phyloP scores from a whole-genome alignment of 495 filamentous ascomycete species.

The Aspergillus panamensis region DNA sequence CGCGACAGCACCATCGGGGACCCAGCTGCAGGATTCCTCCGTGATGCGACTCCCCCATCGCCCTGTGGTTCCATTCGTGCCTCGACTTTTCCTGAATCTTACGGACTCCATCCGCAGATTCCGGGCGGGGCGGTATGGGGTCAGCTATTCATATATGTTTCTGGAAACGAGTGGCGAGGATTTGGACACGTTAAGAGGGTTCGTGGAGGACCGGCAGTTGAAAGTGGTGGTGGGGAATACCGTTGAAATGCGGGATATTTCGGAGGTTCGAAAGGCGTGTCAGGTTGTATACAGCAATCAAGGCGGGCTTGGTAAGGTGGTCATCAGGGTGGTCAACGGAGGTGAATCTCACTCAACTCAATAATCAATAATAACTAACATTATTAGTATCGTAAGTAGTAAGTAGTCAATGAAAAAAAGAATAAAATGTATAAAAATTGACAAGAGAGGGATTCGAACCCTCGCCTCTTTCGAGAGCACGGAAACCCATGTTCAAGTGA shows the following conservation, averaged over 20 bases:
- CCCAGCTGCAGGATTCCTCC: conserved; percentile 25
- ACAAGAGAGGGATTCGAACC: not conserved
- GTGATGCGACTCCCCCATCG: conserved; percentile 31
- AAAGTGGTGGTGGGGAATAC: conserved; percentile 40
- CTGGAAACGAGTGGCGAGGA: conserved; percentile 36
- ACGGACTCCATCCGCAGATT: conserved; percentile 19
- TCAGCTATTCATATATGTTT: conserved; percentile 39
- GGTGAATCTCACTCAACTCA: too few relatives aligned
- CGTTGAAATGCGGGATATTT: conserved; percentile 42
- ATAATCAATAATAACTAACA: too few relatives aligned
- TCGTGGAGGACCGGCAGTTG: conserved; percentile 44
- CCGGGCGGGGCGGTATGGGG: conserved; percentile 35
- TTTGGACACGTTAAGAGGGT: conserved; percentile 39
- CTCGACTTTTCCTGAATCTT: conserved; percentile 28
- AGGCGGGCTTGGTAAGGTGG: conserved; percentile 55
- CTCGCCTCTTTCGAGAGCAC: not conserved
- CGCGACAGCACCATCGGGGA: conserved; percentile 10
- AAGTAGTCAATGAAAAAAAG: too few relatives aligned
- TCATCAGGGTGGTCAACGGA: conserved; percentile 35
- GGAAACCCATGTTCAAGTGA: too few relatives aligned
- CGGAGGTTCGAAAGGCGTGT: conserved; percentile 42
- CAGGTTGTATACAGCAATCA: conserved; percentile 46
- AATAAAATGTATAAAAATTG: too few relatives aligned
- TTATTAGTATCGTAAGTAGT: too few relatives aligned
- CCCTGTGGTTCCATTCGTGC: conserved; percentile 29